Conservation (phyloP, 148 eudicot genomes). For the Drosera capensis region DNA sequence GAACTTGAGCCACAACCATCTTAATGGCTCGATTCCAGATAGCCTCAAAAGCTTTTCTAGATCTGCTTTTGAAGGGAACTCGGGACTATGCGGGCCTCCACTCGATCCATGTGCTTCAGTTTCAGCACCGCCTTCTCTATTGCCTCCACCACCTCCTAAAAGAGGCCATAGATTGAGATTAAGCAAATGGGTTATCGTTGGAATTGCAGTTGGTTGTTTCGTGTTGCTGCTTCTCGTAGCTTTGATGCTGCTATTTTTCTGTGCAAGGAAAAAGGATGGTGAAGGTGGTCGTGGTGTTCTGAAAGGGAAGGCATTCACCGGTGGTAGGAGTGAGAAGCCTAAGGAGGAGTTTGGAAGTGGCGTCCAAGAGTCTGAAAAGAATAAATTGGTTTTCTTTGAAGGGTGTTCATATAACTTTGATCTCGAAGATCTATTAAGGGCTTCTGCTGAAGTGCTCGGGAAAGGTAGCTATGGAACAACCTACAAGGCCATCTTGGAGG, state of each 20-base stretch:
- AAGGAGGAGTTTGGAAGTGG: slow-evolving; percentile 84
- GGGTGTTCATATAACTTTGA: slow-evolving; percentile 68
- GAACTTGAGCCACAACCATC: slow-evolving; percentile 56
- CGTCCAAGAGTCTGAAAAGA: slow-evolving; percentile 82
- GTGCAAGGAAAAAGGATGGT: slow-evolving; percentile 32
- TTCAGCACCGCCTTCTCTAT: slow-evolving; percentile 18
- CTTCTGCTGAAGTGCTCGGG: slow-evolving; percentile 96
- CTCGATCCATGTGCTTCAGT: slow-evolving; percentile 33
- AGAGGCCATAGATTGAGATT: slow-evolving; percentile 12
- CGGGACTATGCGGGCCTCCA: slow-evolving; percentile 83
- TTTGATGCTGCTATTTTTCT: slow-evolving; percentile 25
- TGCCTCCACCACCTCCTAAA: slow-evolving; percentile 19
- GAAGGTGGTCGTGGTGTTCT: slow-evolving; percentile 8
- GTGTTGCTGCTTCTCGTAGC: slow-evolving; percentile 20
- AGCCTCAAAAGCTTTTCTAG: slow-evolving; percentile 43
- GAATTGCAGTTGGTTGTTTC: slow-evolving; percentile 32
- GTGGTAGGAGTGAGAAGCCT: slow-evolving; percentile 41
- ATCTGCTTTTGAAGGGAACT: slow-evolving; percentile 67
- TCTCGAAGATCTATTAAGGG: slow-evolving; percentile 89
- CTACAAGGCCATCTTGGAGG: slow-evolving; percentile 84
- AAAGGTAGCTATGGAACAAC: slow-evolving; percentile 91
- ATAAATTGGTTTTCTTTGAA: slow-evolving; percentile 69
- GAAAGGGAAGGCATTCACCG: slow-evolving; percentile 30
- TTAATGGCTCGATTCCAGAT: slow-evolving; percentile 55
- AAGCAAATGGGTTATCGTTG: slow-evolving; percentile 32